Conservation (phyloP, 208 protist genomes). For the Trypanosoma scelopori region DNA sequence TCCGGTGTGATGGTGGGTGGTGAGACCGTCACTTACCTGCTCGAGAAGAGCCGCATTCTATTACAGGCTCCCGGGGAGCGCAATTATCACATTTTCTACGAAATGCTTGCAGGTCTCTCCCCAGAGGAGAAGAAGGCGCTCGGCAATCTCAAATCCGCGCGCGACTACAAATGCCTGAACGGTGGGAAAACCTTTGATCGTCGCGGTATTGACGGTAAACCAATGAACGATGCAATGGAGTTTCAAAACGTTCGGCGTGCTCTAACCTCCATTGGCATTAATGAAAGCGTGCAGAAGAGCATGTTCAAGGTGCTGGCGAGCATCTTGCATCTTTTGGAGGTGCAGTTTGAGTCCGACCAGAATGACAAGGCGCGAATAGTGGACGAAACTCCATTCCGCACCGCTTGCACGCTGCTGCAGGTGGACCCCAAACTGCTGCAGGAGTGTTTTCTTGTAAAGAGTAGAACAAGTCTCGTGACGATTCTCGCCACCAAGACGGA, state of each 20-base stretch:
- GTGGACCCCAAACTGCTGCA: conserved; percentile 53
- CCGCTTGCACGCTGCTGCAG: conserved; percentile 62
- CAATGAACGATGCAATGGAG: conserved; percentile 88
- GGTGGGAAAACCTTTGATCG: conserved; percentile 80
- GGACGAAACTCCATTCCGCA: conserved; percentile 40
- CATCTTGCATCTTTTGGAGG: conserved; percentile 93
- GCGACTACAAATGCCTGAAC: conserved; percentile 89
- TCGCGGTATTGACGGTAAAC: conserved; percentile 74
- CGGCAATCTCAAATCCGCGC: conserved; percentile 59
- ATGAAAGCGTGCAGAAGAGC: conserved; percentile 38
- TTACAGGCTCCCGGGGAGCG: conserved; percentile 88
- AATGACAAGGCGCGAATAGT: conserved; percentile 75
- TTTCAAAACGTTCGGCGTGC: conserved; percentile 79
- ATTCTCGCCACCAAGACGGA: conserved; percentile 77
- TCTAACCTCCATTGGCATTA: conserved; percentile 70
- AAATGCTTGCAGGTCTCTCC: conserved; percentile 88
- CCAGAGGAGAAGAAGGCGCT: conserved; percentile 68
- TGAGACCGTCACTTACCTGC: conserved; percentile 87
- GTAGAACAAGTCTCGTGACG: conserved; percentile 69
- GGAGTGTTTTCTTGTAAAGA: conserved; percentile 82
- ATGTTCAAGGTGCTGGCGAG: conserved; percentile 91
- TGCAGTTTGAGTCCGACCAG: conserved; percentile 79
- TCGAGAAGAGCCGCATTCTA: conserved; percentile 94
- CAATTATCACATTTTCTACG: conserved; percentile 97
- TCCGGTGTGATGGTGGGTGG: conserved; percentile 87